phyloP scores from a whole-genome alignment of 1,139 yeast species.

The Nakaseomyces sp. region DNA sequence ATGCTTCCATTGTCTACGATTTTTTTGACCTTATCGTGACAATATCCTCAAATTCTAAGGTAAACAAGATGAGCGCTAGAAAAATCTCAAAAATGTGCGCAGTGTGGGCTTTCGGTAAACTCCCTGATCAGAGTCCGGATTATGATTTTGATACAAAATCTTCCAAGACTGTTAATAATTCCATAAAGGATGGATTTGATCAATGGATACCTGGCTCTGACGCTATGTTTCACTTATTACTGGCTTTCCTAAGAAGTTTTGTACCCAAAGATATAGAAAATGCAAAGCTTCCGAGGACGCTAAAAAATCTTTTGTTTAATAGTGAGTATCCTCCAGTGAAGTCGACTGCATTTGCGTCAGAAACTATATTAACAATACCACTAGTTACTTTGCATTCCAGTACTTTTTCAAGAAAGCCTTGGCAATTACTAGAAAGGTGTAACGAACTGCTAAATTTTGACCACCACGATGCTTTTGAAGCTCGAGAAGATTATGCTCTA shows the following conservation, averaged over 20 bases:
- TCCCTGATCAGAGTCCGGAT: slow-evolving; percentile 14
- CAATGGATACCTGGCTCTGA: slow-evolving; percentile 78
- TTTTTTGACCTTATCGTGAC: slow-evolving; percentile 74
- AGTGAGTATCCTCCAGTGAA: slow-evolving; percentile 60
- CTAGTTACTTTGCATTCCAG: slow-evolving; percentile 63
- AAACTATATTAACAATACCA: slow-evolving; percentile 48
- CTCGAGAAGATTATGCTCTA: slow-evolving; percentile 71
- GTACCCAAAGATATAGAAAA: slow-evolving; percentile 52
- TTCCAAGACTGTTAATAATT: slow-evolving; percentile 20
- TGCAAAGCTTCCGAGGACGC: slow-evolving; percentile 49
- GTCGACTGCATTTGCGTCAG: slow-evolving; percentile 32
- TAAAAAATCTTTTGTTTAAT: slow-evolving; percentile 53
- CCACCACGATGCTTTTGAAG: slow-evolving; percentile 58
- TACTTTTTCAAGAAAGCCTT: slow-evolving; percentile 49
- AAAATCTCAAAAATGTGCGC: slow-evolving; percentile 78
- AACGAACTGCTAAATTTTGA: slow-evolving; percentile 61
- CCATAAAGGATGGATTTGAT: slow-evolving; percentile 62
- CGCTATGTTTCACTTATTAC: slow-evolving; percentile 72
- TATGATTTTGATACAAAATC: slow-evolving; percentile 18
- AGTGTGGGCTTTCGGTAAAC: slow-evolving; percentile 68
- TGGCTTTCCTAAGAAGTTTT: slow-evolving; percentile 75
- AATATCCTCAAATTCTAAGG: slow-evolving; percentile 74
- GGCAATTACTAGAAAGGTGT: slow-evolving; percentile 40
- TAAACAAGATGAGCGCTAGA: slow-evolving; percentile 70
- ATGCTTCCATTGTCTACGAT: slow-evolving; percentile 82